Base-by-base conservation (phyloP, 148 eudicot genomes). In the Fagopyrum homotropicum region DNA sequence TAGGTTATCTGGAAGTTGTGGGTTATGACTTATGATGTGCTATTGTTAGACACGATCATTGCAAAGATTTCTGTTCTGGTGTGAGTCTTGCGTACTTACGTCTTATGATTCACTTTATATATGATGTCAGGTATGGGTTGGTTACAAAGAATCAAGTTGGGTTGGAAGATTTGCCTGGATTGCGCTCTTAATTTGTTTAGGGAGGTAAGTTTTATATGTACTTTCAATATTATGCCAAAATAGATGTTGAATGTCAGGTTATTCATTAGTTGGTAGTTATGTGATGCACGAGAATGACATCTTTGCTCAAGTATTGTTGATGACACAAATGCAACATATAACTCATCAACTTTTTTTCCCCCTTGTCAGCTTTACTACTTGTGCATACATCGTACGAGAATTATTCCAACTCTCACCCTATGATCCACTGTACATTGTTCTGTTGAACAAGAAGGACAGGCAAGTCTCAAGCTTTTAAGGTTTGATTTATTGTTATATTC, bases 131-230 rank as follows among this genome's bases (percentile, higher is more conserved):
- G 88, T 92, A 76, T 92, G 97, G 97, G 81, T 92, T 22, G 80
- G 79, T 30, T 92, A 90, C 79, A 92, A 90, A 81, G 95, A 92
- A 78, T 73, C 89, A 64, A 85, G 78, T 80, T 92, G 89, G 95
- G 66, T 79, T 57, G 81, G 46, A 68, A 80, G 86, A 51, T 35
- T 81, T 52, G 11, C 72, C 19, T 92, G 97, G 97, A 88, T 92
- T 64, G 61, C 84, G 79, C 70, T 89, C 45, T 72, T 90, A 52
- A 78, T 92, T 69, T 88, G 91, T 77, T 75, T 77, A 72, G 95
- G 97, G 77, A 88, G 97, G 97, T 90, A 80, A 77, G 19, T 52
- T 45, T 72, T 30, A 4, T 15, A 2, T 55, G 19, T 17, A 16
- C 4, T 55, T 55, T n/a, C 60, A n/a, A 16, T 55, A 55, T 17